A percentile compares a stretch with the other conserved stretches of the same genome.
Evolutionary conservation across 2,329 filamentous ascomycete species (phyloP).

Genomic region (Diaporthe amygdali): DNA sequence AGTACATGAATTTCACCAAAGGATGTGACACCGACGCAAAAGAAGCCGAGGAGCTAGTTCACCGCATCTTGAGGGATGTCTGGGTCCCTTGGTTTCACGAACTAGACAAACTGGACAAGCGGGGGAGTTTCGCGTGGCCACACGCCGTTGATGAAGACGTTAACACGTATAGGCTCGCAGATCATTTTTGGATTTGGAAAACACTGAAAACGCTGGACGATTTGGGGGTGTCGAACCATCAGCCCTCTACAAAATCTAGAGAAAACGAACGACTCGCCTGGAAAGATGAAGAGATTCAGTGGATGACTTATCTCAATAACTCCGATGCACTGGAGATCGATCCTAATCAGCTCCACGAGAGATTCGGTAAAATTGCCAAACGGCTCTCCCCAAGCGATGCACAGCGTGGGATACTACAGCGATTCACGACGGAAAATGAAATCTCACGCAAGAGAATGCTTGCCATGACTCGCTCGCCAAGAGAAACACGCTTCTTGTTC

Average conservation of each 20-base stretch:
- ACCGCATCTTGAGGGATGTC: not conserved
- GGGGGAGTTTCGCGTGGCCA: constrained; percentile 19
- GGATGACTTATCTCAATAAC: no score
- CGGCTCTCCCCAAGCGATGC: not conserved
- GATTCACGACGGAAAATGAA: constrained; percentile 25
- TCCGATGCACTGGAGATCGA: no score
- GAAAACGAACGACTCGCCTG: not conserved
- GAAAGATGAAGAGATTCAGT: not conserved
- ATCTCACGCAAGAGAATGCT: constrained; percentile 23
- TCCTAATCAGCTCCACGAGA: no score
- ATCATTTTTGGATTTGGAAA: constrained; percentile 28
- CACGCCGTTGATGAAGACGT: constrained; percentile 4
- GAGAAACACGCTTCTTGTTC: constrained; percentile 27
- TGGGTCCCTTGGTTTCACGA: not conserved
- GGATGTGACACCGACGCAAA: no score
- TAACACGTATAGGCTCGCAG: constrained; percentile 23
- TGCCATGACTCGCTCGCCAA: constrained; percentile 25
- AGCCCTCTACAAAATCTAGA: no score
- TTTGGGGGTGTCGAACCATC: not conserved
- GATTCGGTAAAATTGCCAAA: not conserved
- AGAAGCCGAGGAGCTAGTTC: no score
- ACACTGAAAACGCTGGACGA: constrained; percentile 19
- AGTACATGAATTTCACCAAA: no score
- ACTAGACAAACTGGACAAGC: not conserved
- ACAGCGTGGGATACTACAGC: constrained; percentile 19